Evolutionary conservation across 495 filamentous ascomycete species (phyloP).

Genomic region (Aspergillus nanangensis): DNA sequence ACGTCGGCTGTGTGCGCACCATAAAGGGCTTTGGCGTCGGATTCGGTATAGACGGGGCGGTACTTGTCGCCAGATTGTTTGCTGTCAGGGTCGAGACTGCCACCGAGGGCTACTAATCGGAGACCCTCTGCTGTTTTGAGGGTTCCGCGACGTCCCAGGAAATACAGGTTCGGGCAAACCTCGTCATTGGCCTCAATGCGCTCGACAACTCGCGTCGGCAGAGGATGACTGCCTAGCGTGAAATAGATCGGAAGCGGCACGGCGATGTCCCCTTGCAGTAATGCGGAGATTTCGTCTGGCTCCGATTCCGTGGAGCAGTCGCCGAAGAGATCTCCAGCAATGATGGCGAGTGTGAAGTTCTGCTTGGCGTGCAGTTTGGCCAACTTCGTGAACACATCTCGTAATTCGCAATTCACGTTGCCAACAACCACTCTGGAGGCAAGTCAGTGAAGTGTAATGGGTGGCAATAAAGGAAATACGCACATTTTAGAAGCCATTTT

Average conservation of each 20-base stretch:
- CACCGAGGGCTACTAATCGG: slow-evolving; percentile 76
- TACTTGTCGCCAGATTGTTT: slow-evolving; percentile 55
- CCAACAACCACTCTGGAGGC: slow-evolving; percentile 71
- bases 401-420: slow-evolving; percentile 68
- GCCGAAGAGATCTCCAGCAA: slow-evolving; percentile 78
- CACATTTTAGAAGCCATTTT: slow-evolving; percentile 63
- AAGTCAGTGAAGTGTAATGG: slow-evolving; percentile 5
- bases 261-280: slow-evolving; percentile 65
- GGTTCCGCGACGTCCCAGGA: slow-evolving; percentile 75
- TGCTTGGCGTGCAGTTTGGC: slow-evolving; percentile 77
- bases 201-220: slow-evolving; percentile 65
- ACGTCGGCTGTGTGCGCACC: slow-evolving; percentile 78
- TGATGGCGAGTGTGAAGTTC: slow-evolving; percentile 75
- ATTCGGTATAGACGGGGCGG: slow-evolving; percentile 63
- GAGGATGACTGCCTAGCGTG: slow-evolving; percentile 59
- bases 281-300: slow-evolving; percentile 49
- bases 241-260: slow-evolving; percentile 87
- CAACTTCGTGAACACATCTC: slow-evolving; percentile 71
- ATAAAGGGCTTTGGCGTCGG: slow-evolving; percentile 69
- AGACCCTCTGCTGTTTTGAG: slow-evolving; percentile 89
- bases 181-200: slow-evolving; percentile 74
- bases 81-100: slow-evolving; percentile 53
- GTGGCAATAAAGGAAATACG: slow-evolving; percentile 18
- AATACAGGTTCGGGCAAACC: slow-evolving; percentile 83
- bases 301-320: slow-evolving; percentile 45